Evolutionary conservation across 768 basidiomycete species (phyloP), one percentile per base, ranked within the genome.

Genomic region (Suillus cothurnatus): DNA sequence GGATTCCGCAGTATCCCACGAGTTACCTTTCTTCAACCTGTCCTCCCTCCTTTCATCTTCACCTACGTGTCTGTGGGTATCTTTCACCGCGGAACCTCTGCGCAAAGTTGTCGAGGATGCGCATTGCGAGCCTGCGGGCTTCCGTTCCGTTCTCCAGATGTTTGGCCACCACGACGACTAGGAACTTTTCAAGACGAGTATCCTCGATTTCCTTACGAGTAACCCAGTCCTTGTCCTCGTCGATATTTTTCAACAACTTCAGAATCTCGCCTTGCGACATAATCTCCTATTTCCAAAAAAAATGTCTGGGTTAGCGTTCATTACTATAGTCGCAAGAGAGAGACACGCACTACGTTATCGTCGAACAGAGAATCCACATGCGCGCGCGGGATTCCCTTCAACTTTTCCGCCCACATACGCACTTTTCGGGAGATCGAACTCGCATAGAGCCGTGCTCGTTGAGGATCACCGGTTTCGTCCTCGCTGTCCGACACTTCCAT

Each of bases 81-180:
- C 49, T 64, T 23, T 28, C 41, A 39, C 50, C 58, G 14, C 23
- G 21, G 45, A 72, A 72, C 28, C 75, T 73, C 36, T 78, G 75
- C 3, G 32, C 32, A 31, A 76, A 66, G 56, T 76, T 70, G 15
- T 68, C 61, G 26, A 73, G 38, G 36, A 76, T 70, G 21, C 34
- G 26, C 2, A 21, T 6, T 36, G 58, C 69, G 52, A 78, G 26
- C 8, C 4, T 55, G 2, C 61, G 49, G 8, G 62, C 56, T n/a
- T 75, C 31, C 17, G 12, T 0, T 4, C 71, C 71, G n/a, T 26
- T 49, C 21, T 11, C 5, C 1, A 23, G 3, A 6, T 53, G 19
- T 57, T 61, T 63, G 1, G 26, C 17, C 2, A 62, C 12, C 19
- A 72, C 43, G 17, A 21, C n/a, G 0, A 0, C 8, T 21, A 76